Evolutionary conservation across 2,329 filamentous ascomycete genomes (phyloP), one percentile per base, ranked within the genome.

Genomic region (Cylindrodendrum hubeiense): DNA sequence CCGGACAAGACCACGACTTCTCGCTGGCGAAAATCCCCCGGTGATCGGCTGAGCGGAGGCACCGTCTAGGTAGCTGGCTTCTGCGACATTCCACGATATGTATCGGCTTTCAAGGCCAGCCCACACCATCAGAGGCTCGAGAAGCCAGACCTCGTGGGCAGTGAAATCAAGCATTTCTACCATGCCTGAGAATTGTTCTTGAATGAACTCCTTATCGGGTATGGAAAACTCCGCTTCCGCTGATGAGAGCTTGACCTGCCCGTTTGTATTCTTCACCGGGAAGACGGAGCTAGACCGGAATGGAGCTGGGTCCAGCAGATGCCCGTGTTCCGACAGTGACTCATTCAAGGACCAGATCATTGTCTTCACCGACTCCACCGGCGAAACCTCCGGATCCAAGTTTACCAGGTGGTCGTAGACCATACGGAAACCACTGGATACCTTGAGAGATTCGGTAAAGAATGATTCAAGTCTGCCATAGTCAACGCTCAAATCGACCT

Each of bases 121-220:
- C 71, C 71, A 73, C 0, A 65, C 53, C 7, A 73, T 12, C 0
- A 73, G 9, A 10, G 70, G 70, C 19, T 68, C 64, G 1, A 73
- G 67, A 46, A 65, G 67, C 71, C 71, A 74, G 4, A 74, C 57
- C 2, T 67, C 70, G 24, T 65, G 61, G 0, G 71, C 59, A 3
- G 68, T 69, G 12, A 73, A 73, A 2, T 74, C 69, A 3, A 73
- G 47, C n/a, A 74, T 3, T 1, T 62, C 63, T 5, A 74, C n/a
- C 3, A 62, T 64, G 1, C 55, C 64, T 1, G 50, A 17, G 17
- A 73, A 73, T 1, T 65, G 60, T 0, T 67, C 47, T 10, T 66
- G 49, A 12, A 73, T 51, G 5, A 68, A 54, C 21, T 71, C 58
- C 4, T 67, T 63, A 9, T 73, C 71, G 0, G 70, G 58, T 9